Percentiles rank a stretch among this genome's conserved stretches.
Conservation (phyloP, 495 filamentous ascomycete genomes). For the Collariella sp. region DNA sequence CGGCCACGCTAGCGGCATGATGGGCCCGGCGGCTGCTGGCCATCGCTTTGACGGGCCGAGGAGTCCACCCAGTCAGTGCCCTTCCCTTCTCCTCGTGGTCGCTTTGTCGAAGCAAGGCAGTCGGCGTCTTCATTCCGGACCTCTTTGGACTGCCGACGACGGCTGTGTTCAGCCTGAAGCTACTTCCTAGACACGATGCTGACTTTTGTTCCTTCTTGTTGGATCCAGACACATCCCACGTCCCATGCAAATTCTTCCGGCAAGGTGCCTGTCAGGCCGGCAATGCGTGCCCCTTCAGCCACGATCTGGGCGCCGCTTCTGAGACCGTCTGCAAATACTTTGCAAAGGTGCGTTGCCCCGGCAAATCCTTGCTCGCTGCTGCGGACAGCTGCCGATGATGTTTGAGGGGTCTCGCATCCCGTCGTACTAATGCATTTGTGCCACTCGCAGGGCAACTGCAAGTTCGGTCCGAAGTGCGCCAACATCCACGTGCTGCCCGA, state of each 20-base stretch:
- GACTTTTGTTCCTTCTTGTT: constrained; percentile 13
- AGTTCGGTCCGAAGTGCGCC: constrained; percentile 95
- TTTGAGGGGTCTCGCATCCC: background rate
- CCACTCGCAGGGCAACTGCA: constrained; percentile 79
- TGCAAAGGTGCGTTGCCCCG: constrained; percentile 62
- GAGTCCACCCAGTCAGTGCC: constrained; percentile 71
- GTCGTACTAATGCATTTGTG: constrained; percentile 30
- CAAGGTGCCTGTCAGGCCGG: constrained; percentile 95
- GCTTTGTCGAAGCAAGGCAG: background rate
- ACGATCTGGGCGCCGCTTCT: constrained; percentile 69
- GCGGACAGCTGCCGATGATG: background rate
- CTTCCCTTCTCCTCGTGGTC: background rate
- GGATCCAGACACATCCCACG: constrained; percentile 82
- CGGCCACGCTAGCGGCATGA: constrained; percentile 23
- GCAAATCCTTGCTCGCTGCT: background rate
- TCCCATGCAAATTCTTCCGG: constrained; percentile 98
- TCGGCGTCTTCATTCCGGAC: too few relatives aligned
- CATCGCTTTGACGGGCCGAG: constrained; percentile 57
- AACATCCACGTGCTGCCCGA: constrained; percentile 92
- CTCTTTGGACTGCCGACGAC: too few relatives aligned
- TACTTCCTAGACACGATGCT: constrained; percentile 1
- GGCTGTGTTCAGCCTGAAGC: too few relatives aligned
- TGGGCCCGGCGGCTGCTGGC: constrained; percentile 34
- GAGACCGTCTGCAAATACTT: constrained; percentile 97
- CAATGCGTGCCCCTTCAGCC: constrained; percentile 89